Evolutionary conservation across 176 grass and related monocot genomes (phyloP), one percentile per base, ranked within the genome.

Genomic region (Bolboschoenus planiculmis): DNA sequence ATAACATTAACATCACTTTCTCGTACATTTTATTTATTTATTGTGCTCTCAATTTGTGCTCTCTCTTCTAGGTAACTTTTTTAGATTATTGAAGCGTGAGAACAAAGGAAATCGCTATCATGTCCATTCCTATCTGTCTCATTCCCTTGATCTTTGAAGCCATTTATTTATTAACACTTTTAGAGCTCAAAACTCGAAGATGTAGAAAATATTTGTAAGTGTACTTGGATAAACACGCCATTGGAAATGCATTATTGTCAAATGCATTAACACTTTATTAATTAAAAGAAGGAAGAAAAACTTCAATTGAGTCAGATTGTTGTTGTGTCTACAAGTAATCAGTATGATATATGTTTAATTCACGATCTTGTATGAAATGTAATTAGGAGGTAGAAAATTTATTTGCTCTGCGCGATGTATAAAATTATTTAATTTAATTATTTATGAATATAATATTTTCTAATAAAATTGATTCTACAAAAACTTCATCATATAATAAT

Each of bases 41-140:
- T 4, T 24, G 11, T 61, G 3, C 31, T 31, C 1, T 75, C 21
- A 74, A 14, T 16, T 5, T 23, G 43, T 75, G 71, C 71, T 51
- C 14, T 51, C 14, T 50, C 14, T 50, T 50, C 71, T 18, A 75
- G 43, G 11, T 1, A 42, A 34, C 37, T 64, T 63, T 64, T 63
- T 44, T 59, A 61, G 58, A 29, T 23, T 61, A 64, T 61, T 44
- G 34, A 61, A 61, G 37, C 56, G 37, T 64, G 48, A 81, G 56
- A 64, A 61, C 55, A 81, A 81, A 81, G 79, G 56, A 46, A 64
- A 81, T 46, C 60, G 79, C 56, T 42, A 47, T 81, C 37, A 48
- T 81, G 79, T 81, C 79, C 39, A 10, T 81, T 81, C 30, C n/a
- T 10, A 62, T 81, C 36, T 81, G 57, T 81, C 79, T 62, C 36